Conservation (phyloP, 192 early-diverging fungal genomes). For the Backusella morwellensis region DNA sequence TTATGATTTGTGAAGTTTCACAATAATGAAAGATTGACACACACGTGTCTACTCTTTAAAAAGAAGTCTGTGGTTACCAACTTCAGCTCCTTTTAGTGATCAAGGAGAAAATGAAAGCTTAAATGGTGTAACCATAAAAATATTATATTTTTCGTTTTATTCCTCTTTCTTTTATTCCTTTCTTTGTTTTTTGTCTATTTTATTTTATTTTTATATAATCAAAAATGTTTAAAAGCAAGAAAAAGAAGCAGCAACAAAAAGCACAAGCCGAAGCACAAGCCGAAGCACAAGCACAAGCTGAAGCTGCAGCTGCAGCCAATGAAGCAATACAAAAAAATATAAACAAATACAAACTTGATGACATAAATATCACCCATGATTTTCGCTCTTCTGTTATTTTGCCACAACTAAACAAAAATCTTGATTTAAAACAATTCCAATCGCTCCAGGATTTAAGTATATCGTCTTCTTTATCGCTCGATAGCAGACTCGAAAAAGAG, state of each 20-base stretch:
- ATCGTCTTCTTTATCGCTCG: neutral
- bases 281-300: neutral
- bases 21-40: neutral
- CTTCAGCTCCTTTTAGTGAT: neutral
- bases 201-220: neutral
- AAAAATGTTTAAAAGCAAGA: constrained; percentile 18
- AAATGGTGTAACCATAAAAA: neutral
- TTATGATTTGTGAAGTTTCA: neutral
- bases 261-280: neutral
- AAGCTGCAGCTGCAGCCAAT: neutral
- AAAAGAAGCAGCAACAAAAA: constrained; percentile 12
- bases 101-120: constrained; percentile 4
- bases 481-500: neutral
- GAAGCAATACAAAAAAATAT: neutral
- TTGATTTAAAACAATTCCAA: neutral
- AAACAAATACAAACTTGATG: constrained; percentile 11
- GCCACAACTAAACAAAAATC: constrained; percentile 12
- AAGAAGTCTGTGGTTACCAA: neutral
- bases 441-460: neutral
- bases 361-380: constrained; percentile 11
- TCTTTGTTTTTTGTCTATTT: neutral
- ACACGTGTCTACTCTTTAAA: constrained; percentile 1
- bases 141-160: neutral
- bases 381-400: constrained; percentile 20
- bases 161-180: neutral